Evolutionary conservation across 495 filamentous ascomycete species (phyloP).

Genomic region (Talaromyces liani): DNA sequence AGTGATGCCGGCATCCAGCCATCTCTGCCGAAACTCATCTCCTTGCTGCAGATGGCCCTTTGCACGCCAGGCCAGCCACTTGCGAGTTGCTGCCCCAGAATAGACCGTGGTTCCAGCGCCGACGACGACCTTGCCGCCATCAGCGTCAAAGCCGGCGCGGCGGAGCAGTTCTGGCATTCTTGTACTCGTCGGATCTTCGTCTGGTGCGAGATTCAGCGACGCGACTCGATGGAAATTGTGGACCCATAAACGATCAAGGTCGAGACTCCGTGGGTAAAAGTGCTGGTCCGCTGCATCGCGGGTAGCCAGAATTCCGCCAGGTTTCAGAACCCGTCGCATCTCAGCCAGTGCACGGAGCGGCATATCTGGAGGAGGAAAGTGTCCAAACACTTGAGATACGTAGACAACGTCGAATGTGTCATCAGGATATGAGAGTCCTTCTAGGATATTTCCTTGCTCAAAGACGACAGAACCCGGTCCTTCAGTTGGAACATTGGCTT

Average conservation of each 20-base stretch:
- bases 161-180: constrained; percentile 24
- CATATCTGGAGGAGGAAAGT: neutral
- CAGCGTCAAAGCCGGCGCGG: constrained; percentile 24
- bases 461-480: constrained; percentile 3
- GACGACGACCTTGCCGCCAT: constrained; percentile 20
- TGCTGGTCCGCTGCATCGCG: constrained; percentile 27
- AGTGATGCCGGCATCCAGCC: constrained; percentile 27
- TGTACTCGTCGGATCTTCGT: constrained; percentile 16
- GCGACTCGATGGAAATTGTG: constrained; percentile 15
- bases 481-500: constrained; percentile 1
- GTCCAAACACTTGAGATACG: too few species aligned
- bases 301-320: constrained; percentile 40
- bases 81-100: constrained; percentile 19
- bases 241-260: constrained; percentile 25
- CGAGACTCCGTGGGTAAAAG: constrained; percentile 26
- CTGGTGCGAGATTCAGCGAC: constrained; percentile 12
- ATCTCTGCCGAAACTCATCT: constrained; percentile 27
- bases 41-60: constrained; percentile 22
- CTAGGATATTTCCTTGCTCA: constrained; percentile 12
- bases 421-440: constrained; percentile 16
- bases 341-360: constrained; percentile 28
- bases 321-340: constrained; percentile 32
- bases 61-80: constrained; percentile 21
- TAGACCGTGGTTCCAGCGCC: constrained; percentile 22
- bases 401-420: too few species aligned